Evolutionary conservation across 164 flowering plant genomes (phyloP), one percentile per base, ranked within the genome.

Genomic region (Akebia trifoliata): DNA sequence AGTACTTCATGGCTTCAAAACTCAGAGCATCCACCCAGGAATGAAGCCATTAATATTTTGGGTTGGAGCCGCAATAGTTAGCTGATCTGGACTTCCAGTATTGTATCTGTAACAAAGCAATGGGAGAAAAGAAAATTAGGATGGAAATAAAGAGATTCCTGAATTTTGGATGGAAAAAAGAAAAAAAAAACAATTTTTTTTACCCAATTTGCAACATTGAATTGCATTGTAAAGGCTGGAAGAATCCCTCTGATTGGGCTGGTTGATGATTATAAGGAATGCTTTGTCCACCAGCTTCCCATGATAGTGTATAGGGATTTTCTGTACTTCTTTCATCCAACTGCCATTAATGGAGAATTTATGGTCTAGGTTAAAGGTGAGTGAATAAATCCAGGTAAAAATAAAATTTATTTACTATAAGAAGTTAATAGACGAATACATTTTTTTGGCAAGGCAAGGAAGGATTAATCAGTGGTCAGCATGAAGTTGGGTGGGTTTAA

Each of bases 131-230:
- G n/a, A 29, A 0, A 52, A 46, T 8, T 50, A 50, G 24, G 44
- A 39, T 28, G 3, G 34, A 42, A 1, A 24, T 22, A 26, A 1
- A 6, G 14, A 15, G 21, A 6, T 1, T 0, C 15, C 28, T 14
- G 2, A 10, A 14, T 1, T 31, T 3, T 43, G 18, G 14, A 14
- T 11, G 9, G 2, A 2, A 22, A 10, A 2, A 25, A 32, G n/a
- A 4, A 1, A 28, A 15, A 18, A 12, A 39, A 17, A 17, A 20
- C 8, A 29, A n/a, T n/a, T n/a, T n/a, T n/a, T n/a, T 2, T 45
- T 74, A 82, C 93, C 93, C 88, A 8, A 79, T 83, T 45, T 81
- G 89, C 73, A 81, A 59, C 0, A 80, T 77, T 25, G 83, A 72
- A 54, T 79, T 74, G 67, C 82, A 78, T 9, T 77, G 78, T n/a